Conservation (phyloP, 805 yeast genomes). For the Starmera quercuum region DNA sequence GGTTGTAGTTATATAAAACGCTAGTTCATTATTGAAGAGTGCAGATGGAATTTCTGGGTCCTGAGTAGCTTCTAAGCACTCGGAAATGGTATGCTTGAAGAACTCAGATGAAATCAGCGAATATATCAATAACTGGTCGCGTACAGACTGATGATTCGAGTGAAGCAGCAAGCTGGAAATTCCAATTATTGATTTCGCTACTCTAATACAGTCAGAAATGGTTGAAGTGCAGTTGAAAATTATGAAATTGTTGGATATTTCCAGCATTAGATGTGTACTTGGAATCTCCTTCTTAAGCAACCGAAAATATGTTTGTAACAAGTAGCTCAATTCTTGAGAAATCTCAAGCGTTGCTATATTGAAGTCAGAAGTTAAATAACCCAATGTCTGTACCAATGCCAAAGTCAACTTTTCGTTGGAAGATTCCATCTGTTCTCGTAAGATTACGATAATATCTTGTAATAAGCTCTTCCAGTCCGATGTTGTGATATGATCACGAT, state of each 20-base stretch:
- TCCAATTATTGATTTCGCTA: constrained; percentile 32
- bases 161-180: constrained; percentile 27
- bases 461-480: constrained; percentile 10
- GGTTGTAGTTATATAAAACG: background rate
- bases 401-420: constrained; percentile 18
- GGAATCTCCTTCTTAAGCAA: constrained; percentile 18
- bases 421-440: constrained; percentile 5
- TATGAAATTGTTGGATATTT: constrained; percentile 38
- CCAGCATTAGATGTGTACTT: constrained; percentile 27
- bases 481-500: constrained; percentile 13
- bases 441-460: constrained; percentile 5
- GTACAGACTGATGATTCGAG: constrained; percentile 34
- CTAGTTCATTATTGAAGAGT: background rate
- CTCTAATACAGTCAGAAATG: constrained; percentile 25
- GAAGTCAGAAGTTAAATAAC: constrained; percentile 17
- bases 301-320: constrained; percentile 16
- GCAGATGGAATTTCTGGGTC: background rate
- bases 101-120: constrained; percentile 36
- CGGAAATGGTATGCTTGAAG: constrained; percentile 11
- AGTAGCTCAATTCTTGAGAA: constrained; percentile 10
- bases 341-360: constrained; percentile 15
- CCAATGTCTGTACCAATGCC: constrained; percentile 20
- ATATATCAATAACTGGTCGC: constrained; percentile 37
- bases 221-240: constrained; percentile 34
- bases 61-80: background rate